Evolutionary conservation across 768 basidiomycete species (phyloP).

Genomic region (Russula ochroleuca): DNA sequence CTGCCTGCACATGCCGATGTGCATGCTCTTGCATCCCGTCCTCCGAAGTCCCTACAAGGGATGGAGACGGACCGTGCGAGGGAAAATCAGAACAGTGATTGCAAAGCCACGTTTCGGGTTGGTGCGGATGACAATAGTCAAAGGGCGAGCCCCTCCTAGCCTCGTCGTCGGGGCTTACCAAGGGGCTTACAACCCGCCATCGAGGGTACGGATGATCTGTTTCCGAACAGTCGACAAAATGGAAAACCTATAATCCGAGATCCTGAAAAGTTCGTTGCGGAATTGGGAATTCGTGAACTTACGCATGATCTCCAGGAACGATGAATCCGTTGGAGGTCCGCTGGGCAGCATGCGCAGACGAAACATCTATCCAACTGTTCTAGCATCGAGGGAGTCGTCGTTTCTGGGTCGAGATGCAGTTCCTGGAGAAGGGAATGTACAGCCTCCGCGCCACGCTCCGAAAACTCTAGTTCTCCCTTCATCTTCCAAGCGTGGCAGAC

Average conservation of each 20-base stretch:
- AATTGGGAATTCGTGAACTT: not conserved
- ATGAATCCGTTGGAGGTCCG: not conserved
- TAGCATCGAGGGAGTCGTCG: slow-evolving; percentile 5
- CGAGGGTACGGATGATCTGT: slow-evolving; percentile 1
- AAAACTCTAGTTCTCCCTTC: not conserved
- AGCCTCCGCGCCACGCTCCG: slow-evolving; percentile 14
- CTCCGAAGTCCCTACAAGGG: not conserved
- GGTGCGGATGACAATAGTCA: not conserved
- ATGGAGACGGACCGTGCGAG: not conserved
- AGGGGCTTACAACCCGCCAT: not conserved
- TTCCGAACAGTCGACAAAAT: not conserved
- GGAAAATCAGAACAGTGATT: slow-evolving; percentile 18
- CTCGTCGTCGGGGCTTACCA: not conserved
- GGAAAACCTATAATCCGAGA: slow-evolving; percentile 9
- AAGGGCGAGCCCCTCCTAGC: not conserved
- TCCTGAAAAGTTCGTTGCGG: not conserved
- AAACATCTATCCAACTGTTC: slow-evolving; percentile 9
- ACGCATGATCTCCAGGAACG: slow-evolving; percentile 19
- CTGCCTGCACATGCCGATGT: slow-evolving; percentile 1
- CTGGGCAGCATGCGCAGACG: slow-evolving; percentile 11
- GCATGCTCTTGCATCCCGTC: not conserved
- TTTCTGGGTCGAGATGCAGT: not conserved
- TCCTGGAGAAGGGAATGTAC: not conserved
- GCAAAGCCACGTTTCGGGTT: slow-evolving; percentile 15
- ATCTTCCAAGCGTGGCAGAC: slow-evolving; percentile 24